Conservation (phyloP, 768 basidiomycete species). For the Arthromyces matolae region DNA sequence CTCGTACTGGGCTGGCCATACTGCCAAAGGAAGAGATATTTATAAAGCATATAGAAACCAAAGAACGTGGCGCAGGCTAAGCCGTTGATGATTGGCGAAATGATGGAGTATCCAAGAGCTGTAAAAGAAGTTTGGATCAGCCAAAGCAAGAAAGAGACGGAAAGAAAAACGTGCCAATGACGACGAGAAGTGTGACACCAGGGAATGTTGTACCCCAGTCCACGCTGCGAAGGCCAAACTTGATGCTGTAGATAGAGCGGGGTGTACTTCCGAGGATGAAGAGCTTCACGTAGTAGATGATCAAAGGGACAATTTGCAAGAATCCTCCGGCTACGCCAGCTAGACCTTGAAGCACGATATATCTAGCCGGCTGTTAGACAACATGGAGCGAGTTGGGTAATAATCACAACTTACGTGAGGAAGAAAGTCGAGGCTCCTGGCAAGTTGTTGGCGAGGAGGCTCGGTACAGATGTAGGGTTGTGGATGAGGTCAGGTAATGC, state of each 20-base stretch:
- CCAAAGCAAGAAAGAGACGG: neutral
- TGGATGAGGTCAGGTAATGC: constrained; percentile 60
- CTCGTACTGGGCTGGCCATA: constrained; percentile 77
- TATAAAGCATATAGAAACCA: constrained; percentile 79
- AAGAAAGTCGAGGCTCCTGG: constrained; percentile 88
- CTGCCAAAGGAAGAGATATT: constrained; percentile 82
- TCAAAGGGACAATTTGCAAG: constrained; percentile 68
- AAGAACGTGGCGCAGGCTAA: constrained; percentile 81
- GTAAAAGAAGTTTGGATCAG: constrained; percentile 4
- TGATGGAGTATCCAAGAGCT: constrained; percentile 81
- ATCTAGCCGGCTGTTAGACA: constrained; percentile 34
- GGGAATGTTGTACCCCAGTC: constrained; percentile 79
- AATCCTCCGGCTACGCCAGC: constrained; percentile 78
- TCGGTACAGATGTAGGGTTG: constrained; percentile 68
- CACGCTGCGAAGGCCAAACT: constrained; percentile 65
- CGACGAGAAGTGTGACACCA: constrained; percentile 68
- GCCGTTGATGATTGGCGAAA: constrained; percentile 92
- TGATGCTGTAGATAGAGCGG: constrained; percentile 78
- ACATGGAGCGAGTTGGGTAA: neutral
- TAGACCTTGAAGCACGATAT: constrained; percentile 77
- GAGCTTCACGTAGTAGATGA: constrained; percentile 89
- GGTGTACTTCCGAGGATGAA: constrained; percentile 87
- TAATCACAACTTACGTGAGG: constrained; percentile 56
- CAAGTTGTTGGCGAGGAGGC: constrained; percentile 69
- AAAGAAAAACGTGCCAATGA: constrained; percentile 49